A percentile compares a stretch with the other conserved stretches of the same genome.
Evolutionary conservation across 2,329 filamentous ascomycete species (phyloP).

Genomic region (Pleoardoris graminearum): DNA sequence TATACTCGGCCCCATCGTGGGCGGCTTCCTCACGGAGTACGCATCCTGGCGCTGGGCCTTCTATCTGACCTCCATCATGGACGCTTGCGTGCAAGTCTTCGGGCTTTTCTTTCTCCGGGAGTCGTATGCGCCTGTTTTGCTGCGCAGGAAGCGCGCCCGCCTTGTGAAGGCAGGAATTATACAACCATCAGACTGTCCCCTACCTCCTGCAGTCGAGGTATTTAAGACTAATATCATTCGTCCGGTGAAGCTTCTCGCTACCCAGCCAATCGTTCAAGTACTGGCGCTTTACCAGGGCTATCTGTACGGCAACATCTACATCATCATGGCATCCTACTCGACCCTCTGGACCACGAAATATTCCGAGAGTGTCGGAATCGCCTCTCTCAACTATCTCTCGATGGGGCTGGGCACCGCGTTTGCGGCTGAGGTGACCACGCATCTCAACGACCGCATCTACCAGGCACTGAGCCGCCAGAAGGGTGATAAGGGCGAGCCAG

Average conservation of each 20-base stretch:
- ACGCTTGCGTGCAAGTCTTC: conserved; percentile 60
- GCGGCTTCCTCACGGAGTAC: background rate
- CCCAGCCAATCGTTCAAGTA: conserved; percentile 62
- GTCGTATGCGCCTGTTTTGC: conserved; percentile 49
- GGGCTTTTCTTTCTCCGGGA: conserved; percentile 61
- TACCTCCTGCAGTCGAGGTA: too few species aligned
- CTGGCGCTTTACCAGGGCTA: conserved; percentile 59
- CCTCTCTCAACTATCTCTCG: conserved; percentile 65
- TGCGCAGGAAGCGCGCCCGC: conserved; percentile 44
- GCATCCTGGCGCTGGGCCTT: conserved; percentile 69
- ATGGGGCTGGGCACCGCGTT: conserved; percentile 34
- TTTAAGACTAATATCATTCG: conserved; percentile 48
- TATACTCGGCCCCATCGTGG: conserved; percentile 41
- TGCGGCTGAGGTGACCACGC: too few species aligned
- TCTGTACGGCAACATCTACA: conserved; percentile 63
- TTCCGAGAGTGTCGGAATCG: conserved; percentile 57
- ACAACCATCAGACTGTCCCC: too few species aligned
- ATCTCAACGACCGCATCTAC: conserved; percentile 54
- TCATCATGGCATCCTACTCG: conserved; percentile 63
- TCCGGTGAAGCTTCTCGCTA: conserved; percentile 58
- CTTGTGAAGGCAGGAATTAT: background rate
- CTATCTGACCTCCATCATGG: conserved; percentile 63
- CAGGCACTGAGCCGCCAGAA: conserved; percentile 49
- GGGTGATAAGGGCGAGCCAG: conserved; percentile 50
- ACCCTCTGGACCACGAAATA: conserved; percentile 58